A percentile compares a stretch with the other conserved stretches of the same genome.
phyloP scores from a whole-genome alignment of 2,329 filamentous ascomycete genomes.

The Aspergillaceae sp. region DNA sequence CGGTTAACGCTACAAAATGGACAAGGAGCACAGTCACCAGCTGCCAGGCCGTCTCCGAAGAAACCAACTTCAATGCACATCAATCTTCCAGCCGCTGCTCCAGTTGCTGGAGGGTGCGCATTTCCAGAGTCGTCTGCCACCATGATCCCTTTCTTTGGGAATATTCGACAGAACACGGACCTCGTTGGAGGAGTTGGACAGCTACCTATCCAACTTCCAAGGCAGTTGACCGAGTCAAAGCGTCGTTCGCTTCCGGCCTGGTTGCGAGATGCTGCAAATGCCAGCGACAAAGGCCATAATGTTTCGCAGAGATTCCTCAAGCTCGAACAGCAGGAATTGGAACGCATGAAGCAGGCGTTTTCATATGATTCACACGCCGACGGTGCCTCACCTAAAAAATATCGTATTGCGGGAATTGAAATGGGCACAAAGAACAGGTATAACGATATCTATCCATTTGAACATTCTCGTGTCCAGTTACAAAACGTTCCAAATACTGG shows the following conservation, averaged over 20 bases:
- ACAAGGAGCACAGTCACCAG: conserved; percentile 14
- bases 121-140: conserved; percentile 60
- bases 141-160: conserved; percentile 85
- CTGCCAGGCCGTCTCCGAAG: conserved; percentile 28
- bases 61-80: conserved; percentile 46
- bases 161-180: conserved; percentile 95
- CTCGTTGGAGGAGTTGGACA: conserved; percentile 88
- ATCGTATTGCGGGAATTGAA: conserved; percentile 84
- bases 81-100: conserved; percentile 51
- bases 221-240: conserved; percentile 39
- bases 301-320: conserved; percentile 76
- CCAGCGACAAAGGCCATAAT: conserved; percentile 63
- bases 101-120: conserved; percentile 81
- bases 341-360: conserved; percentile 81
- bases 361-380: conserved; percentile 53
- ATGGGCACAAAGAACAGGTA: conserved; percentile 94
- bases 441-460: conserved; percentile 95
- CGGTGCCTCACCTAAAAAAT: conserved; percentile 37
- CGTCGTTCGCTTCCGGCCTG: conserved; percentile 60
- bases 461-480: conserved; percentile 80
- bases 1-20: conserved; percentile 26
- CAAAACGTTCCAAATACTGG: conserved; percentile 56
- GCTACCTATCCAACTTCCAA: conserved; percentile 52
- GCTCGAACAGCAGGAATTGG: conserved; percentile 78
- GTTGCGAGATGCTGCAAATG: conserved; percentile 61